Evolutionary conservation across 1,284 basidiomycete species (phyloP).

Genomic region (Caloboletus firmus): DNA sequence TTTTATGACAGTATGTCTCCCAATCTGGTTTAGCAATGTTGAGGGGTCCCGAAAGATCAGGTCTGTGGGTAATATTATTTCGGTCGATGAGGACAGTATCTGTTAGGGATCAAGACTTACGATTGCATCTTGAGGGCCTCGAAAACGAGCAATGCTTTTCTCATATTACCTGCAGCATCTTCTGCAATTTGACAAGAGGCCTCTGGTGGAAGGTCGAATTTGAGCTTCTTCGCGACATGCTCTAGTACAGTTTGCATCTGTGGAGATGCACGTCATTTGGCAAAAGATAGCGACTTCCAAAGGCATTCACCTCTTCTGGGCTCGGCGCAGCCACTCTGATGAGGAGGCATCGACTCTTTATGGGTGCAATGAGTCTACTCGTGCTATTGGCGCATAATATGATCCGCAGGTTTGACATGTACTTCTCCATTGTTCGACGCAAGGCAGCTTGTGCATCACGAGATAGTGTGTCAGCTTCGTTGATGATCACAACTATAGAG

Average conservation of each 20-base stretch:
- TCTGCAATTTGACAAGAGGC: conserved; percentile 74
- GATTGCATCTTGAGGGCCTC: conserved; percentile 97
- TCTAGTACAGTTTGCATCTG: conserved; percentile 83
- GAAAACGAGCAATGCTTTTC: conserved; percentile 92
- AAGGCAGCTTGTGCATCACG: conserved; percentile 97
- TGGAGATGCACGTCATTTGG: neutral
- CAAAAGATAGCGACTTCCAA: neutral
- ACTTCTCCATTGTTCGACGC: conserved; percentile 98
- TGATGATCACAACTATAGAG: conserved; percentile 90
- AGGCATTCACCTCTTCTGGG: conserved; percentile 62
- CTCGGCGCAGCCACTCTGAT: conserved; percentile 91
- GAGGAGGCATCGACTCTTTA: conserved; percentile 92
- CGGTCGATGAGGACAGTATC: conserved; percentile 3
- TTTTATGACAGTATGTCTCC: conserved; percentile 96
- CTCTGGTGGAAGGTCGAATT: conserved; percentile 77
- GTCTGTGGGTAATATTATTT: conserved; percentile 39
- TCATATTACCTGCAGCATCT: conserved; percentile 87
- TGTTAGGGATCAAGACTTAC: conserved; percentile 42
- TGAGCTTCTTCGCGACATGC: conserved; percentile 81
- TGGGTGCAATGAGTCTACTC: conserved; percentile 94
- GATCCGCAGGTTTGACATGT: conserved; percentile 96
- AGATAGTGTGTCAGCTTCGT: conserved; percentile 93
- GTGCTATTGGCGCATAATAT: conserved; percentile 99
- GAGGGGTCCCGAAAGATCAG: conserved; percentile 72
- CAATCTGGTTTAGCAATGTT: conserved; percentile 95